Evolutionary conservation across 1,284 basidiomycete species (phyloP).

Genomic region (Trichosporon sp.): DNA sequence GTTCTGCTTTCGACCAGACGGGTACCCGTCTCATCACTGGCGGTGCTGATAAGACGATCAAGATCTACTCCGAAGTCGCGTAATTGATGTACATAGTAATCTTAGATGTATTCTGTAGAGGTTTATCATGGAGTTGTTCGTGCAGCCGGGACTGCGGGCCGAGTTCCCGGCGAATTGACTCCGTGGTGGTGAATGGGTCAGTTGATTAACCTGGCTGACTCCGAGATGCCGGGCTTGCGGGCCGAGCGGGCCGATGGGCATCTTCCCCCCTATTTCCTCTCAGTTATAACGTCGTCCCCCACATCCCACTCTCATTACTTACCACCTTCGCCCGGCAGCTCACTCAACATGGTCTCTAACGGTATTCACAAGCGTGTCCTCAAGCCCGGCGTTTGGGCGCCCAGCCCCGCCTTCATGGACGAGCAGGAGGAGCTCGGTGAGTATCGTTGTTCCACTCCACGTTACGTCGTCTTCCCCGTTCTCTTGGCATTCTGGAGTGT

Average conservation of each 20-base stretch:
- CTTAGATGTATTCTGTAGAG: background rate
- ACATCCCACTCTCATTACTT: background rate
- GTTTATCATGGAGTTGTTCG: background rate
- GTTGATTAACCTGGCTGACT: background rate
- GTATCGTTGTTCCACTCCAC: conserved; percentile 29
- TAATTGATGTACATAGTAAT: conserved; percentile 17
- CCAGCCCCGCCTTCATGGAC: conserved; percentile 79
- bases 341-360: conserved; percentile 16
- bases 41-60: conserved; percentile 97
- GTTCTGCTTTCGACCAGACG: conserved; percentile 92
- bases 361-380: conserved; percentile 54
- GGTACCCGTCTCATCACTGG: conserved; percentile 93
- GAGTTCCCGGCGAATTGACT: background rate
- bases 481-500: background rate
- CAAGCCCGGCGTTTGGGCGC: conserved; percentile 73
- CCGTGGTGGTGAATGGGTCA: background rate
- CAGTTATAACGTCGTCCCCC: background rate
- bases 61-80: conserved; percentile 53
- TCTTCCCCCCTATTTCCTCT: background rate
- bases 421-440: conserved; percentile 74
- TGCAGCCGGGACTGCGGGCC: background rate
- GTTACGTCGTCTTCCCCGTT: background rate
- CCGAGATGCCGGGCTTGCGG: background rate
- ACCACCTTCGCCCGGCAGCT: background rate
- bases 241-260: background rate